Evolutionary conservation across 2,329 filamentous ascomycete genomes (phyloP).

Genomic region (Fusarium nygamai): DNA sequence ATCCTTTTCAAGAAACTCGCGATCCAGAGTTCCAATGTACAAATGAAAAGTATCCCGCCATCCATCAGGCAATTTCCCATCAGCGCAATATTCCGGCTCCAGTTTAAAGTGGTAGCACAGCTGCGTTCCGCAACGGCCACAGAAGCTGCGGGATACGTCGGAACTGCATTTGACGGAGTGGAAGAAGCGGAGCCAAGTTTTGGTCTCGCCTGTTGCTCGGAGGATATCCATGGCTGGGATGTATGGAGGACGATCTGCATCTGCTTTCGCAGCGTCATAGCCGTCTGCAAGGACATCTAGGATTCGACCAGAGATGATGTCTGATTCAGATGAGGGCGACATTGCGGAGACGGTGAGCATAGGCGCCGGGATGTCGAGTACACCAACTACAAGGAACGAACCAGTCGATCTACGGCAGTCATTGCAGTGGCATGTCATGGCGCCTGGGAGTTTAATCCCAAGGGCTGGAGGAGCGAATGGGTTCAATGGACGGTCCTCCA

Average conservation of each 20-base stretch:
- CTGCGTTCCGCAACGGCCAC: constrained; percentile 39
- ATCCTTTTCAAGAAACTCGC: constrained; percentile 29
- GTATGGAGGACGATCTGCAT: background rate
- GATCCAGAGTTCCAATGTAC: constrained; percentile 32
- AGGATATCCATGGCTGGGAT: background rate
- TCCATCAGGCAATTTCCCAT: constrained; percentile 23
- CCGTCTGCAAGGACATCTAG: background rate
- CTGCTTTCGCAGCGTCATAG: background rate
- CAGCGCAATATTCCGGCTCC: constrained; percentile 9
- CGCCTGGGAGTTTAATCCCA: fast-evolving
- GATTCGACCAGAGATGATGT: background rate
- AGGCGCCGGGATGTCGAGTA: fast-evolving
- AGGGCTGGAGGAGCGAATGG: background rate
- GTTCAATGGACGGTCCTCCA: background rate
- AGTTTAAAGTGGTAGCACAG: constrained; percentile 36
- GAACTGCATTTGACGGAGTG: constrained; percentile 27
- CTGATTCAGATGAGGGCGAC: background rate
- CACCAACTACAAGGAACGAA: background rate
- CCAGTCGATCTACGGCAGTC: background rate
- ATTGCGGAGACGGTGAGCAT: background rate
- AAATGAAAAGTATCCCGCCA: constrained; percentile 35
- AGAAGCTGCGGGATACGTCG: constrained; percentile 39
- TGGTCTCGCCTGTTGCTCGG: background rate
- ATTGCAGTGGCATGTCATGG: background rate
- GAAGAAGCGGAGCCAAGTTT: constrained; percentile 19